Evolutionary conservation across 495 filamentous ascomycete species (phyloP).

Genomic region (Aspergillus olivimuriae): DNA sequence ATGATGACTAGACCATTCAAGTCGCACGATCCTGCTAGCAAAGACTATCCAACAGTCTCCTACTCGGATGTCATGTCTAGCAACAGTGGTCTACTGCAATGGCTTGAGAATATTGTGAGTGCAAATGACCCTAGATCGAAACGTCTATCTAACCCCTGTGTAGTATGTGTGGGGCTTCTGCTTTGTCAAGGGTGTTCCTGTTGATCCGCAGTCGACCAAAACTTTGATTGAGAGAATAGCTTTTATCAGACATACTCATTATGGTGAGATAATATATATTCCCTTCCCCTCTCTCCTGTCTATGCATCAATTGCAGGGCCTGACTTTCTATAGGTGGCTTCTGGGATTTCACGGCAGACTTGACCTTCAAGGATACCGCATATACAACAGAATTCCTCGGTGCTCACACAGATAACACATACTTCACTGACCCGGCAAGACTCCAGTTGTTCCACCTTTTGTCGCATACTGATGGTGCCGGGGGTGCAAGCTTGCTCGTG

Average conservation of each 20-base stretch:
- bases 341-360: constrained; percentile 88
- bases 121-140: neutral
- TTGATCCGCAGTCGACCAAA: constrained; percentile 61
- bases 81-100: constrained; percentile 46
- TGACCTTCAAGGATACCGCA: constrained; percentile 85
- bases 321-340: constrained; percentile 57
- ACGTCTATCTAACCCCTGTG: constrained; percentile 8
- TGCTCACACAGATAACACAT: constrained; percentile 88
- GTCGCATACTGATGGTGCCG: constrained; percentile 57
- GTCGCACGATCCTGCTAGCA: constrained; percentile 16
- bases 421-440: constrained; percentile 85
- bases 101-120: constrained; percentile 55
- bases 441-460: constrained; percentile 88
- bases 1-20: neutral
- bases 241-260: constrained; percentile 81
- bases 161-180: constrained; percentile 60
- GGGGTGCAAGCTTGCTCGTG: constrained; percentile 70
- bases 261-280: constrained; percentile 47
- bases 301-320: constrained; percentile 5
- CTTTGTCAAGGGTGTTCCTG: constrained; percentile 62
- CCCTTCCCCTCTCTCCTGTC: neutral
- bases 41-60: constrained; percentile 43
- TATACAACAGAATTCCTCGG: constrained; percentile 74
- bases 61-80: constrained; percentile 56
- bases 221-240: constrained; percentile 69